Evolutionary conservation across 768 basidiomycete genomes (phyloP), one percentile per base, ranked within the genome.

Genomic region (Ephemerocybe angulata): DNA sequence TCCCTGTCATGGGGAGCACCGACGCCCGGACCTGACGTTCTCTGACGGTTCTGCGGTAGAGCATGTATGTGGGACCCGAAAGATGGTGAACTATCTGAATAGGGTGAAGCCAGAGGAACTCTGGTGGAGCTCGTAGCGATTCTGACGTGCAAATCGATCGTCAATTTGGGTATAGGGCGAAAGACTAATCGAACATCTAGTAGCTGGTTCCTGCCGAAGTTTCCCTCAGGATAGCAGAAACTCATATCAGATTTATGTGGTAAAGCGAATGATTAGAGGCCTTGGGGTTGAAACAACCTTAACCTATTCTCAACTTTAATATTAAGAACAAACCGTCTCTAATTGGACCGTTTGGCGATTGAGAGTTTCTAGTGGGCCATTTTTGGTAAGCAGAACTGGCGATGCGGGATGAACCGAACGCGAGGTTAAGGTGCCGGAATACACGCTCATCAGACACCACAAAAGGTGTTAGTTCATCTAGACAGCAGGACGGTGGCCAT

Each of bases 61-160:
- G 86, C 85, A 82, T 82, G 80, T 77, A 84, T 84, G 86, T 82
- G 83, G 84, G 86, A 87, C 85, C 86, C 84, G 85, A 87, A 88
- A 87, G 85, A 87, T 87, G 85, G 85, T 87, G 86, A 87, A 87
- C 84, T 87, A 87, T 88, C 73, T 87, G 86, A 85, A 83, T 85
- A 88, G 85, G 86, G 86, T 79, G 84, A 88, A 89, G 88, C 87
- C 88, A 90, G 87, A 87, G 88, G 87, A 90, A 90, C 88, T 87
- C 87, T 89, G 88, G 86, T 90, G 87, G 87, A 89, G 88, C 85
- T 87, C 84, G 85, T 87, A 90, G 51, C 51, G 51, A 52, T 90
- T 89, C 88, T 90, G 88, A 89, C 86, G 85, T 90, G 88, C 88
- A 90, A 90, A 90, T 90, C 87, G 85, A 88, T 90, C 84, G 87